phyloP scores from a whole-genome alignment of 176 grass and related monocot species.

The Cocos nucifera region DNA sequence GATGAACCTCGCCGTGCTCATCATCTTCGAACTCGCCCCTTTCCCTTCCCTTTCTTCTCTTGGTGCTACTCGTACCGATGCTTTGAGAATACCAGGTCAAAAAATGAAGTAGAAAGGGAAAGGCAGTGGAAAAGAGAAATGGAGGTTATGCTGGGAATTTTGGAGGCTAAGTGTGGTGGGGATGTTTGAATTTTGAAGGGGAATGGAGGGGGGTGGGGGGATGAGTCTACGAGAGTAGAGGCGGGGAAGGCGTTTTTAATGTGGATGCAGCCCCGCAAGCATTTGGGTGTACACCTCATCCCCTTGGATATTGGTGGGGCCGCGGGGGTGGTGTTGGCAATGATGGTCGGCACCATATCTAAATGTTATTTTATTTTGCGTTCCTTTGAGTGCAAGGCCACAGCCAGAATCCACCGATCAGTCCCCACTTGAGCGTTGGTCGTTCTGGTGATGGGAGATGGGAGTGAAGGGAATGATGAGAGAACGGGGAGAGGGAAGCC shows the following conservation, averaged over 20 bases:
- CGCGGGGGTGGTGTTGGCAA: constrained; percentile 11
- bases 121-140: not conserved
- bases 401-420: constrained; percentile 17
- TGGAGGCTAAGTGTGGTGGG: not conserved
- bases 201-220: not conserved
- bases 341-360: constrained; percentile 20
- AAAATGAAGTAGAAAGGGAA: not conserved
- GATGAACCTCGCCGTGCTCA: constrained; percentile 49
- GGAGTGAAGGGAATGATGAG: not conserved
- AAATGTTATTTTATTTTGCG: constrained; percentile 19
- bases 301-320: not conserved
- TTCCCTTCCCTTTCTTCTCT: constrained; percentile 4
- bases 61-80: constrained; percentile 6
- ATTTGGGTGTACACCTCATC: not conserved
- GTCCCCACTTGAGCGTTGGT: constrained; percentile 15
- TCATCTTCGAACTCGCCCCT: constrained; percentile 19
- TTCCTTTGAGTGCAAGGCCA: constrained; percentile 52
- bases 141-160: constrained; percentile 7
- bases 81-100: not conserved
- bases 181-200: constrained; percentile 9
- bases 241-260: not conserved
- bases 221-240: not conserved
- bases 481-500: no score
- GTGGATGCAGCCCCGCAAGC: constrained; percentile 10
- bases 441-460: constrained; percentile 31